These are phyloP conservation scores for Gonium pectorale DNA, from an alignment of 139 green algal species.

Conservation along the genomic window DNA sequence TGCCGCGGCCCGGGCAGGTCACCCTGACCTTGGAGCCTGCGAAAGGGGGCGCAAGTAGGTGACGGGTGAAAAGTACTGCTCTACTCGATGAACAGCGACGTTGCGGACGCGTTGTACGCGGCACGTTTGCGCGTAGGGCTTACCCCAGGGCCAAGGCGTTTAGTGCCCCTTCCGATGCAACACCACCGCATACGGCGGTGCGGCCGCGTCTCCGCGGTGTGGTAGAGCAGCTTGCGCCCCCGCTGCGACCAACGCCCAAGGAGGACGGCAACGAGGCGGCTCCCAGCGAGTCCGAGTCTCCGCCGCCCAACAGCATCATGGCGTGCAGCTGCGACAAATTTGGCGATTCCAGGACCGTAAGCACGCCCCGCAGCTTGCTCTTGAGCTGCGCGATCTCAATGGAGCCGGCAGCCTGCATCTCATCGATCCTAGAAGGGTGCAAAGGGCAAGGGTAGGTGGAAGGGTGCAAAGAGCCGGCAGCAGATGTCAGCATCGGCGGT, in stretches of 20 bases:
- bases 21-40: not conserved
- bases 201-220: not conserved
- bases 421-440: constrained; percentile 4
- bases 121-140: no score
- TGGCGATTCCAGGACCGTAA: constrained; percentile 32
- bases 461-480: no score
- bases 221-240: not conserved
- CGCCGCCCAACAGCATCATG: constrained; percentile 21
- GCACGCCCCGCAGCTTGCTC: constrained; percentile 11
- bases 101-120: no score
- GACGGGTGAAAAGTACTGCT: no score
- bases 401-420: not conserved
- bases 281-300: not conserved
- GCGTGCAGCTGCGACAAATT: constrained; percentile 18
- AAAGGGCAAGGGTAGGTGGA: no score
- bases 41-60: no score
- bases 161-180: not conserved
- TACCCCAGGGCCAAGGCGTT: constrained; percentile 15
- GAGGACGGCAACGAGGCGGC: no score
- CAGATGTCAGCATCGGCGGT: no score
- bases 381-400: constrained; percentile 21
- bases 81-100: no score
- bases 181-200: not conserved
- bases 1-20: no score
- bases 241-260: no score